Base-by-base conservation (phyloP, 495 filamentous ascomycete species). In the Jackrogersella minutella region DNA sequence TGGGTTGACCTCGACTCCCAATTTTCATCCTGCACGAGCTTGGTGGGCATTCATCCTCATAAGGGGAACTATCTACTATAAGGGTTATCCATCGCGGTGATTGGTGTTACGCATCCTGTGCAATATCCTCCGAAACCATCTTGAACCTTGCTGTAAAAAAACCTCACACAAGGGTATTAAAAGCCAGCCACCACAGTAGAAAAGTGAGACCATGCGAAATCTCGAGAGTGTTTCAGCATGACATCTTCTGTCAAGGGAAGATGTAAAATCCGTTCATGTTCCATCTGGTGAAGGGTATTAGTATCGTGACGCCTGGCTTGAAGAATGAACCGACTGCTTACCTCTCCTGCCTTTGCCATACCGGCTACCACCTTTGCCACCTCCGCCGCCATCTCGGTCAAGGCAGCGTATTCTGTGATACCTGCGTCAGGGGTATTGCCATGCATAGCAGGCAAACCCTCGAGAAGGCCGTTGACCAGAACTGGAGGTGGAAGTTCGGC, bases 321-420 rank as follows among this genome's bases (percentile, higher is more conserved):
- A n/a, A 52, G 17, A 47, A 24, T 43, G 14, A 22, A 68, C 34
- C 78, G 13, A 28, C 21, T 22, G 52, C 84, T 77, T 69, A 89
- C 88, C 76, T 88, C 80, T 67, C 82, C 83, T 39, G 65, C 66
- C 33, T 76, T 77, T 41, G 85, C 85, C 69, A 85, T 79, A 60
- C 84, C 82, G 41, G 85, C 78, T 21, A 88, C 86, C 78, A 86
- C 83, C 56, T 84, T 81, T 17, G 87, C 89, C 26, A 88, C 85
- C 63, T 90, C 82, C 3, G 91, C 91, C 47, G 92, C 93, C 72
- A 87, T 90, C 74, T 97, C 90, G 70, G 91, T 86, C 40, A 96
- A 80, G n/a, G 84, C 86, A 66, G 87, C 84, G 52, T 86, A 81
- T 55, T 85, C 82, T 54, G 62, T 58, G 61, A 83, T 28, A 76